phyloP scores from a whole-genome alignment of 495 filamentous ascomycete species.

The Aspergillus cristatus region DNA sequence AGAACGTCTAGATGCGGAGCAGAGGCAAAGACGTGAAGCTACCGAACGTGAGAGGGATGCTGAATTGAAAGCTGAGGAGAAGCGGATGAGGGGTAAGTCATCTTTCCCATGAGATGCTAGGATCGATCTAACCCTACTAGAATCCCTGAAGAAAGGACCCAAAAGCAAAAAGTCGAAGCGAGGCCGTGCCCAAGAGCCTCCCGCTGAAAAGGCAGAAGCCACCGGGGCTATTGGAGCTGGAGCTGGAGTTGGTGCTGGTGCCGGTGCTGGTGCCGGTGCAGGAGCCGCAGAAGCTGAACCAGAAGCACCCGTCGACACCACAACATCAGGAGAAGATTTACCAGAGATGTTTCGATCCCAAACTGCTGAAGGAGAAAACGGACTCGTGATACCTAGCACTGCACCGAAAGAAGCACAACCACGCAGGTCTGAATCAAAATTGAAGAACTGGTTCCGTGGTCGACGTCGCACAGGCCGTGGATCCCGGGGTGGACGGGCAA shows the following conservation, averaged over 20 bases:
- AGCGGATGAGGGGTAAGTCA: constrained; percentile 40
- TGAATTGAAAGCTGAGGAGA: constrained; percentile 41
- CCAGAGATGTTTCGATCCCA: too few relatives aligned
- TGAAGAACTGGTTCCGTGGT: constrained; percentile 23
- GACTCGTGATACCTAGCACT: too few relatives aligned
- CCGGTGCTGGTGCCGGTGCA: constrained; percentile 5
- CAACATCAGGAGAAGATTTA: too few relatives aligned
- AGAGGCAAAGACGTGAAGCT: constrained; percentile 33
- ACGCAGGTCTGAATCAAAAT: constrained; percentile 18
- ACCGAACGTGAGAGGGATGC: constrained; percentile 47
- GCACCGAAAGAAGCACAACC: constrained; percentile 1
- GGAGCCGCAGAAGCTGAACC: constrained; percentile 12
- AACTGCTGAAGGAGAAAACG: too few relatives aligned
- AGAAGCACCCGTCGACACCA: constrained; percentile 7
- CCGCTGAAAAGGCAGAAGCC: constrained; percentile 3
- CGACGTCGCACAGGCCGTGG: constrained; percentile 16
- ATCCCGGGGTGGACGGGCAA: constrained; percentile 11
- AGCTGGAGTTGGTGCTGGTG: too few relatives aligned
- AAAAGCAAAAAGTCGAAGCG: constrained; percentile 24
- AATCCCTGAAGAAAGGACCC: constrained; percentile 15
- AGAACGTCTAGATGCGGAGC: constrained; percentile 43
- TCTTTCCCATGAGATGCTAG: neutral
- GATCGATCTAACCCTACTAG: constrained; percentile 23
- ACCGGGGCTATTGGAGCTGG: constrained; percentile 5
- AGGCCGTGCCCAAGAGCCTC: constrained; percentile 6